These are phyloP conservation scores for Solanum paucissectum DNA, from an alignment of 257 asterid genomes.

Conservation along the genomic window DNA sequence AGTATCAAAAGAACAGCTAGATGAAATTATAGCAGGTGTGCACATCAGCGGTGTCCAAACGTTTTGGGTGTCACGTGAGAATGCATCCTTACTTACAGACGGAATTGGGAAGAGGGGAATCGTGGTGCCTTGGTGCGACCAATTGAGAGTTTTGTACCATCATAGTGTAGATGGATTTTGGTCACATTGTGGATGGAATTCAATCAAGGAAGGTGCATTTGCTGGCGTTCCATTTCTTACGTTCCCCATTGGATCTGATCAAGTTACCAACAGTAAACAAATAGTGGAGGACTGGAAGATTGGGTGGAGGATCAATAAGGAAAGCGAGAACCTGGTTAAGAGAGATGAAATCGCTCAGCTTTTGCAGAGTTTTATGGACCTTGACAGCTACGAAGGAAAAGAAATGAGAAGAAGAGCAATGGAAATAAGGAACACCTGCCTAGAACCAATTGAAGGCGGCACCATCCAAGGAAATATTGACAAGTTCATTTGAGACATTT, in stretches of 20 bases:
- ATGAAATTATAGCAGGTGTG: constrained; percentile 45
- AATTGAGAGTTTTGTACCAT: constrained; percentile 44
- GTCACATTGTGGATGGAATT: constrained; percentile 78
- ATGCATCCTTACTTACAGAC: constrained; percentile 30
- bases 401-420: constrained; percentile 20
- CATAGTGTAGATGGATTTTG: constrained; percentile 57
- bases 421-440: constrained; percentile 3
- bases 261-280: constrained; percentile 33
- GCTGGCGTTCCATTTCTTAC: constrained; percentile 50
- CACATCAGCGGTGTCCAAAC: constrained; percentile 36
- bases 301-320: constrained; percentile 40
- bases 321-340: constrained; percentile 11
- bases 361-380: constrained; percentile 40
- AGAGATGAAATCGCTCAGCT: constrained; percentile 22
- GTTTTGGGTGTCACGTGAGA: constrained; percentile 73
- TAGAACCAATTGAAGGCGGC: no score
- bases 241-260: constrained; percentile 44
- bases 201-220: constrained; percentile 44
- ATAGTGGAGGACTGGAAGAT: constrained; percentile 63
- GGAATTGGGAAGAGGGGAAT: constrained; percentile 20
- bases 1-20: constrained; percentile 37
- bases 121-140: constrained; percentile 55
- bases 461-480: no score
- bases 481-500: no score
- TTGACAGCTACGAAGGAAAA: constrained; percentile 27